A percentile compares a stretch with the other conserved stretches of the same genome.
These are phyloP conservation scores for Termitomyces sp. DNA, from an alignment of 768 basidiomycete genomes.

Conservation along the genomic window DNA sequence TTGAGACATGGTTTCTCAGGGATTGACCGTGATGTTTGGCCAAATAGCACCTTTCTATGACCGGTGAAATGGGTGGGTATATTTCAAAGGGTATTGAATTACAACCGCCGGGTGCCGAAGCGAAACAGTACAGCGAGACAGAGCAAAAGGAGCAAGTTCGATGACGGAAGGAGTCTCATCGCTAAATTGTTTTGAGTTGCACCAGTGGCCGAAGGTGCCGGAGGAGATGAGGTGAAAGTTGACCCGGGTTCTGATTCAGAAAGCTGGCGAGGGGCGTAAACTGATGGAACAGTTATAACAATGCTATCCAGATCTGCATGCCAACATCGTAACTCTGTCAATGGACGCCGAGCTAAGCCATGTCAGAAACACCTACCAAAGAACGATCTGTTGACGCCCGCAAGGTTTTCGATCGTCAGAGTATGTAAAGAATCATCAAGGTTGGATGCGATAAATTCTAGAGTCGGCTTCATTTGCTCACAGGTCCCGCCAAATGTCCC, in stretches of 20 bases:
- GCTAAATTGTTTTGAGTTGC: slow-evolving; percentile 3
- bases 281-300: slow-evolving; percentile 38
- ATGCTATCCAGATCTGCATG: slow-evolving; percentile 41
- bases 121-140: slow-evolving; percentile 5
- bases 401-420: slow-evolving; percentile 35
- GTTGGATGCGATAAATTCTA: slow-evolving; percentile 42
- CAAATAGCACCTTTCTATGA: background rate
- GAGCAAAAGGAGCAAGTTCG: slow-evolving; percentile 6
- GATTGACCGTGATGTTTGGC: background rate
- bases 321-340: background rate
- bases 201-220: slow-evolving; percentile 5
- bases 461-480: slow-evolving; percentile 41
- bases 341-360: no score
- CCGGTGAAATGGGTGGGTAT: background rate
- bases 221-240: slow-evolving; percentile 1
- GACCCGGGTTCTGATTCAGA: background rate
- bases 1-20: background rate
- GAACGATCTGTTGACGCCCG: slow-evolving; percentile 41
- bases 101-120: background rate
- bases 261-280: slow-evolving; percentile 35
- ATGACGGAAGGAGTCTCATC: background rate
- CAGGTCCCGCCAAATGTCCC: slow-evolving; percentile 42
- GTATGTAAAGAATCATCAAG: slow-evolving; percentile 35
- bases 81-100: background rate
- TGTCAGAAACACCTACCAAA: slow-evolving; percentile 30